These are phyloP conservation scores for Phytophthora sansomeana DNA, from an alignment of 352 stramenopile species.

Conservation along the genomic window DNA sequence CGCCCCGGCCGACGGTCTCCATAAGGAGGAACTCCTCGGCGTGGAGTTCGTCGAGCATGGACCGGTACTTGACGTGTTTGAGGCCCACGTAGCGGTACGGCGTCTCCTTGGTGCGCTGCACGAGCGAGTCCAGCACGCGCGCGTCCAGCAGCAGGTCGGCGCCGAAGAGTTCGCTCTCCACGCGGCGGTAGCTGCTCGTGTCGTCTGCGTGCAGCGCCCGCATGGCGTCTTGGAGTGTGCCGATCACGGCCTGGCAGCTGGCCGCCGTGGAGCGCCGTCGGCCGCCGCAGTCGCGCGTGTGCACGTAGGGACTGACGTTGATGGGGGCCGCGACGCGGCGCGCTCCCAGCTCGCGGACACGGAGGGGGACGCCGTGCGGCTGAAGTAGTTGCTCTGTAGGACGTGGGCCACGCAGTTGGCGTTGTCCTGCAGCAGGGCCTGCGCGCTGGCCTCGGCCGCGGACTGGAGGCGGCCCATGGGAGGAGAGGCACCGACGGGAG, in stretches of 20 bases:
- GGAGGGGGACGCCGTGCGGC: conserved; percentile 38
- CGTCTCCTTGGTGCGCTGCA: conserved; percentile 67
- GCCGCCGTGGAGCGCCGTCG: conserved; percentile 58
- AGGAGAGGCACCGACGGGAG: not conserved
- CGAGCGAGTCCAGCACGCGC: conserved; percentile 73
- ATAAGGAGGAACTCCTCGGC: conserved; percentile 75
- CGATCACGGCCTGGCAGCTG: conserved; percentile 63
- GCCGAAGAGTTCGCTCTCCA: conserved; percentile 68
- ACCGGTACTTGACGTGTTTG: conserved; percentile 83
- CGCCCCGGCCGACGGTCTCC: conserved; percentile 59
- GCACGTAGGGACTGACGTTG: conserved; percentile 57
- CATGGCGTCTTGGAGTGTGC: conserved; percentile 66
- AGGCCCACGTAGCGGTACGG: conserved; percentile 79
- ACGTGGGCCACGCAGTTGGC: conserved; percentile 44
- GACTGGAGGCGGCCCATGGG: conserved; percentile 36
- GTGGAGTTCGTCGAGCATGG: conserved; percentile 58
- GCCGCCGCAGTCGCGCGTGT: conserved; percentile 50
- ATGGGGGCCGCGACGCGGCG: conserved; percentile 44
- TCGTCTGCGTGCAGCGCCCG: conserved; percentile 64
- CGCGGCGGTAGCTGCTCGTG: conserved; percentile 53
- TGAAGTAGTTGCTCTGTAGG: conserved; percentile 48
- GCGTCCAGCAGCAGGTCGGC: conserved; percentile 70
- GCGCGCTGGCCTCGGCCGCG: conserved; percentile 31
- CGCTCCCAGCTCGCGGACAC: conserved; percentile 46
- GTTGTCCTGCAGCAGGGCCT: conserved; percentile 43